Evolutionary conservation across 1,284 basidiomycete genomes (phyloP).

Genomic region (Cryptococcus sp.): DNA sequence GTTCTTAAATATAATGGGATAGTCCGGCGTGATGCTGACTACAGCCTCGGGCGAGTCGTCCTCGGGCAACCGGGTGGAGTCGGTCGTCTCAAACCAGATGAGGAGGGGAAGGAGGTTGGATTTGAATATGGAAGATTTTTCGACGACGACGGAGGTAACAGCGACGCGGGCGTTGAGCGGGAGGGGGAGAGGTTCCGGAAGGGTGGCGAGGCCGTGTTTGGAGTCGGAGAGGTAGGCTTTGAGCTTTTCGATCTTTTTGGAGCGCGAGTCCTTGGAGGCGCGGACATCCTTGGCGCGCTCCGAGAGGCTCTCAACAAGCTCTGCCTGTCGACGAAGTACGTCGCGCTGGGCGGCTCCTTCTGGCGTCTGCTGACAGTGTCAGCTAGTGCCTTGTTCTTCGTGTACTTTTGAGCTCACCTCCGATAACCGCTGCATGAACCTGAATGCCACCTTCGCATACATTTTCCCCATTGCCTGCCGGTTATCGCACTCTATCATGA

Average conservation of each 20-base stretch:
- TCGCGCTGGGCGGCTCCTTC: conserved; percentile 74
- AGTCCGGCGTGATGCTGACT: conserved; percentile 55
- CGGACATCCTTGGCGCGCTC: conserved; percentile 81
- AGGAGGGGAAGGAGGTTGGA: conserved; percentile 91
- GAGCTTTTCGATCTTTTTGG: conserved; percentile 97
- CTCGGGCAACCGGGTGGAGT: conserved; percentile 52
- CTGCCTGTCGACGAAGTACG: conserved; percentile 75
- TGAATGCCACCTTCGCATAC: conserved; percentile 84
- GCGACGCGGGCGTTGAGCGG: conserved; percentile 82
- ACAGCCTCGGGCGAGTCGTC: conserved; percentile 29
- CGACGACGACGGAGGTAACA: conserved; percentile 79
- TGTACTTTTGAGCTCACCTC: conserved; percentile 58
- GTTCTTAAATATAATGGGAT: conserved; percentile 96
- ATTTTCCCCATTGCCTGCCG: conserved; percentile 77
- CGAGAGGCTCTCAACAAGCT: conserved; percentile 77
- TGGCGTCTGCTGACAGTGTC: conserved; percentile 55
- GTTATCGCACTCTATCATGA: conserved; percentile 84
- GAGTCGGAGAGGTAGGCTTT: conserved; percentile 76
- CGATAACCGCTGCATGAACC: conserved; percentile 78
- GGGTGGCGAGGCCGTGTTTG: conserved; percentile 71
- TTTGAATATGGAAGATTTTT: conserved; percentile 95
- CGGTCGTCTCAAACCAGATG: conserved; percentile 77
- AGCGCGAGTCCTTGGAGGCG: conserved; percentile 83
- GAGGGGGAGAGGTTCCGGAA: conserved; percentile 70
- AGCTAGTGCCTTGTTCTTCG: conserved; percentile 1